Evolutionary conservation across 2,329 filamentous ascomycete genomes (phyloP).

Genomic region (Botrytis byssoidea): DNA sequence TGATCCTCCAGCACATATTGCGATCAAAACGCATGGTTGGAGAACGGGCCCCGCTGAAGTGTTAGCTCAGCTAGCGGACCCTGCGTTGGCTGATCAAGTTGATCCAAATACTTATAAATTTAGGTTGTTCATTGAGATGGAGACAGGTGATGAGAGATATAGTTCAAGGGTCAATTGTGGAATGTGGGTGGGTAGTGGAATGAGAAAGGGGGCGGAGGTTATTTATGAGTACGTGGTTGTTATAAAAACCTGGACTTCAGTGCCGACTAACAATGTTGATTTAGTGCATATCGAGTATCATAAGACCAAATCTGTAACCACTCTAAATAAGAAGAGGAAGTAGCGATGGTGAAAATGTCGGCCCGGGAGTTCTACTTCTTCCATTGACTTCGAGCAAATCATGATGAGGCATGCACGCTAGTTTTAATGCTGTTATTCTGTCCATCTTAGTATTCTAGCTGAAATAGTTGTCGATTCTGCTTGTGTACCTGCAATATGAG

Average conservation of each 20-base stretch:
- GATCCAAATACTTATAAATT: conserved; percentile 45
- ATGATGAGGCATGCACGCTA: neutral
- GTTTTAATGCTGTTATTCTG: neutral
- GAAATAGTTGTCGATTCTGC: neutral
- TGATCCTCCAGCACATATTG: conserved; percentile 46
- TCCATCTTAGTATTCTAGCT: neutral
- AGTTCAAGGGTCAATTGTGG: conserved; percentile 50
- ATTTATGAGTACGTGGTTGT: conserved; percentile 45
- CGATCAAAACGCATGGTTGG: conserved; percentile 49
- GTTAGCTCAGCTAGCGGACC: conserved; percentile 33
- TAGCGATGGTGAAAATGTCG: neutral
- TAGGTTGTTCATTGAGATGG: conserved; percentile 50
- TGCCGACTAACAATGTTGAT: conserved; percentile 8
- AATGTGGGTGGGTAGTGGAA: conserved; percentile 51
- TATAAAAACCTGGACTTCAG: neutral
- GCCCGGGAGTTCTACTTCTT: neutral
- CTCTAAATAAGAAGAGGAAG: neutral
- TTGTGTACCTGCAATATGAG: neutral
- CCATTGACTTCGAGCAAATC: neutral
- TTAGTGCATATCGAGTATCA: conserved; percentile 30
- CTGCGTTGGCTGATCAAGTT: conserved; percentile 32
- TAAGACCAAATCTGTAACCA: neutral
- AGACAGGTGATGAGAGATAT: conserved; percentile 51
- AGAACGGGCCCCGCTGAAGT: conserved; percentile 47
- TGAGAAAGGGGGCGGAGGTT: conserved; percentile 47